Evolutionary conservation across 768 basidiomycete species (phyloP).

Genomic region (Boletus tylopilopsis): DNA sequence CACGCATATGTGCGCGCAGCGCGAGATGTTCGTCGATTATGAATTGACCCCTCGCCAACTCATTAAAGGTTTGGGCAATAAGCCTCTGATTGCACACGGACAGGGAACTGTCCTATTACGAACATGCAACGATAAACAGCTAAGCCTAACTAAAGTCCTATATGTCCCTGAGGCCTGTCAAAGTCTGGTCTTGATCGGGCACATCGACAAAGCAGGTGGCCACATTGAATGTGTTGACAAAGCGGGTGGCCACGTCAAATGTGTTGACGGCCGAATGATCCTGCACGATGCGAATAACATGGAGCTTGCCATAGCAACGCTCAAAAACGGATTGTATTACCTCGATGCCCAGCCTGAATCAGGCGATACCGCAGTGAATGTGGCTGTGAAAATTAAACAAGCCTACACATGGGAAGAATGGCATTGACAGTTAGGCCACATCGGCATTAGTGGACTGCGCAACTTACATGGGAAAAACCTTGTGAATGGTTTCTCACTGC

Average conservation of each 20-base stretch:
- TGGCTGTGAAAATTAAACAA: background rate
- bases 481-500: background rate
- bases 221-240: too few relatives aligned
- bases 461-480: background rate
- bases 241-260: background rate
- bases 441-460: background rate
- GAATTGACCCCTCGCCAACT: background rate
- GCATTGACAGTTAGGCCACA: background rate
- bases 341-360: background rate
- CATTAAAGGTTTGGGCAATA: background rate
- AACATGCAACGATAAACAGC: accelerated
- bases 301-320: background rate
- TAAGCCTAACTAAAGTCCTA: background rate
- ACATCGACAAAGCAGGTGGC: background rate
- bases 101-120: background rate
- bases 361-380: background rate
- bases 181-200: background rate
- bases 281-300: too few relatives aligned
- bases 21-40: background rate
- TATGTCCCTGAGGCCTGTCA: background rate
- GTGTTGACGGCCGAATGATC: too few relatives aligned
- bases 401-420: background rate
- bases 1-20: background rate
- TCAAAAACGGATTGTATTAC: background rate
- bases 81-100: background rate